Conservation (phyloP, 2,329 filamentous ascomycete species). For the Grosmannia huntii region DNA sequence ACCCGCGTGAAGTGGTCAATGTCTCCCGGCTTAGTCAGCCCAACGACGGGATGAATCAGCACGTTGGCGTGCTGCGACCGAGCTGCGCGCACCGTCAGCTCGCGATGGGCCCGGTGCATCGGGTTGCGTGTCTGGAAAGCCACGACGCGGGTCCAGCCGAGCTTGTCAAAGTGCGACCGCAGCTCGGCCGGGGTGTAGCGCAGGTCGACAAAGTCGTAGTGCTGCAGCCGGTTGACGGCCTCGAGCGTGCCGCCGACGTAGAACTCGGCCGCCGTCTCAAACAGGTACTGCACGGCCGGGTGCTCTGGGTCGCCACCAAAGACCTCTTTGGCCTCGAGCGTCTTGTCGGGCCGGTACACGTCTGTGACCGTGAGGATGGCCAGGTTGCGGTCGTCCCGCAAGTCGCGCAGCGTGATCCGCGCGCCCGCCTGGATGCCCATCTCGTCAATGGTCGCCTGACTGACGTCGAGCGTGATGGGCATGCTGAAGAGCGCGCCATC, state of each 20-base stretch:
- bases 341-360: conserved; percentile 85
- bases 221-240: conserved; percentile 86
- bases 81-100: conserved; percentile 92
- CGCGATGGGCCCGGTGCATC: conserved; percentile 97
- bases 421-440: conserved; percentile 65
- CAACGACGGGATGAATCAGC: conserved; percentile 96
- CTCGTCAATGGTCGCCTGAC: conserved; percentile 60
- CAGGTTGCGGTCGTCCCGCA: conserved; percentile 90
- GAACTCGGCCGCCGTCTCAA: conserved; percentile 67
- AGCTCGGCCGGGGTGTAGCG: conserved; percentile 93
- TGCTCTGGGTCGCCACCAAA: conserved; percentile 88
- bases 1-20: conserved; percentile 99
- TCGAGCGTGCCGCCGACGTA: conserved; percentile 95
- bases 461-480: conserved; percentile 87
- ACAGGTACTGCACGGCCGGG: conserved; percentile 84
- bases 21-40: conserved; percentile 96
- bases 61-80: conserved; percentile 95
- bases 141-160: conserved; percentile 94
- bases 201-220: conserved; percentile 97
- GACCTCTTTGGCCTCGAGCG: conserved; percentile 82
- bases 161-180: conserved; percentile 95
- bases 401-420: conserved; percentile 81
- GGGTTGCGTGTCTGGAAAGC: conserved; percentile 99
- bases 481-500: conserved; percentile 91
- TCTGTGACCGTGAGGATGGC: conserved; percentile 94